Base-by-base conservation (phyloP, 1,284 basidiomycete species). In the Melampsora medusae region DNA sequence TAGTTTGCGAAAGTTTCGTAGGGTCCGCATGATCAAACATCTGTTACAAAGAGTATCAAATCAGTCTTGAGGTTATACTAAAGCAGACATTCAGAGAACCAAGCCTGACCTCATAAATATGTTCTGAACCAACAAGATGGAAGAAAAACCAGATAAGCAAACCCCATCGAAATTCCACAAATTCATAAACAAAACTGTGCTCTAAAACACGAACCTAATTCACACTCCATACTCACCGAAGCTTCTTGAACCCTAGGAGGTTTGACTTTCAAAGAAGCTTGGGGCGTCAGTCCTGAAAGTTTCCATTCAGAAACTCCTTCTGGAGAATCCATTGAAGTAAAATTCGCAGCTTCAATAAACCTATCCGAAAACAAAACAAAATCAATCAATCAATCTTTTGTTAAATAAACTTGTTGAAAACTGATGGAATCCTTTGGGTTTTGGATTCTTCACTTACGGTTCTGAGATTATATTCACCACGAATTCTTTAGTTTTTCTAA, bases 381-480 rank as follows among this genome's bases (percentile, higher is more conserved):
- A 14, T 53, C 50, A 22, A 17, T 60, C n/a, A n/a, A n/a, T n/a
- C n/a, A n/a, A n/a, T n/a, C n/a, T n/a, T n/a, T n/a, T n/a, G n/a
- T n/a, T n/a, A n/a, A n/a, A n/a, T n/a, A n/a, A n/a, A n/a, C n/a
- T n/a, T n/a, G n/a, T n/a, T n/a, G n/a, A n/a, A n/a, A n/a, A n/a
- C n/a, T n/a, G n/a, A n/a, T n/a, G n/a, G n/a, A n/a, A n/a, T n/a
- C n/a, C n/a, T n/a, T n/a, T n/a, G n/a, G n/a, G 9, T 35, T 35
- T 35, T 35, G 3, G 3, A 4, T 35, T 35, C 12, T 19, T 17
- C 17, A 73, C 70, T 66, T n/a, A 73, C 66, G 79, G 77, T 81
- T 92, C 90, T 78, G 89, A 90, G 80, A 92, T 89, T 78, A 92
- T 89, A 80, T 88, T 90, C 61, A 90, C 88, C 7, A 88, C 89